Conservation (phyloP, 202 grass and related monocot genomes). For the Panicum virgatum region DNA sequence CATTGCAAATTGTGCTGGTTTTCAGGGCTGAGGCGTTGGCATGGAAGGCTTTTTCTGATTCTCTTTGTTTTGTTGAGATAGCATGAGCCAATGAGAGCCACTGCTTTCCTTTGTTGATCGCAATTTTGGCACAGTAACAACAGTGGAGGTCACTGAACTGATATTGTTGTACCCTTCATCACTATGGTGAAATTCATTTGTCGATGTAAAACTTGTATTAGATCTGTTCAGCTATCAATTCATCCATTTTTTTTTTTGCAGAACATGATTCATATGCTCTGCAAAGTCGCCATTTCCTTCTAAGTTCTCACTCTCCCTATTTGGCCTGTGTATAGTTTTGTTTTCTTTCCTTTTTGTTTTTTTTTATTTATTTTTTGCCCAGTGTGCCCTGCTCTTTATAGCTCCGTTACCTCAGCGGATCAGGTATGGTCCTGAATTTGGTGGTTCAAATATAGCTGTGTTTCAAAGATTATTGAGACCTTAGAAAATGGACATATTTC, state of each 20-base stretch:
- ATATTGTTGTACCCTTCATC: no score
- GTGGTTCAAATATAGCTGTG: no score
- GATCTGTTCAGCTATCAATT: neutral
- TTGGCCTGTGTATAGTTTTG: neutral
- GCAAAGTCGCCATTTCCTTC: neutral
- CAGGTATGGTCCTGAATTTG: no score
- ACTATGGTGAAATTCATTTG: neutral
- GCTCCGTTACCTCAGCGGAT: no score
- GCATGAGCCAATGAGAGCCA: slow-evolving; percentile 11
- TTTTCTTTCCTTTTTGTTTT: no score
- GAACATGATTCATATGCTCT: neutral
- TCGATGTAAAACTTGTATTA: neutral
- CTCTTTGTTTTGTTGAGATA: slow-evolving; percentile 11
- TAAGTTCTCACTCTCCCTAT: neutral
- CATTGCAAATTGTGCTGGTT: no score
- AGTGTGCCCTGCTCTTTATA: no score
- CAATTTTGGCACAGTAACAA: slow-evolving; percentile 15
- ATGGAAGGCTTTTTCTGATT: neutral
- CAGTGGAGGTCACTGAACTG: neutral
- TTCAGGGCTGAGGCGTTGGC: no score
- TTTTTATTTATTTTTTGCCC: no score
- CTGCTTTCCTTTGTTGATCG: neutral
- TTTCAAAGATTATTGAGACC: no score
- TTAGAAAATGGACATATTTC: no score
- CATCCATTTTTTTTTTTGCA: neutral